Conservation (phyloP, 257 asterid genomes). For the Petunia axillaris region DNA sequence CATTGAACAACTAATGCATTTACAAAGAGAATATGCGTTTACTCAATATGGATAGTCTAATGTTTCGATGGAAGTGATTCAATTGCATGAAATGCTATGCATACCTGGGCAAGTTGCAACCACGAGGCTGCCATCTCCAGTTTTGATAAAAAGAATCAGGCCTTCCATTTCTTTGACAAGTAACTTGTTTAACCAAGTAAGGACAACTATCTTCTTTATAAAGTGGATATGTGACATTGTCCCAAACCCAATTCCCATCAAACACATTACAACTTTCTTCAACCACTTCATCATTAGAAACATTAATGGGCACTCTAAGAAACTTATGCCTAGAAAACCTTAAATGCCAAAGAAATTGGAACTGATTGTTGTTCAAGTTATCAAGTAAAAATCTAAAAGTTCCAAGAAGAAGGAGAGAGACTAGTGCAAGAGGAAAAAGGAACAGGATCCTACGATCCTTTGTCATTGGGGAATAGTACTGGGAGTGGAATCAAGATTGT, state of each 20-base stretch:
- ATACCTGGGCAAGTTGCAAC: conserved; percentile 84
- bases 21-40: too few relatives aligned
- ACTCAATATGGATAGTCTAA: too few relatives aligned
- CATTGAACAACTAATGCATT: too few relatives aligned
- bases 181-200: conserved; percentile 75
- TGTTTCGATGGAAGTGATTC: too few relatives aligned
- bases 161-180: conserved; percentile 80
- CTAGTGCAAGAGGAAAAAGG: conserved; percentile 63
- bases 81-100: too few relatives aligned
- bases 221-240: conserved; percentile 64
- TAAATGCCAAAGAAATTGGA: conserved; percentile 33
- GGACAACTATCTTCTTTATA: conserved; percentile 73
- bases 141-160: conserved; percentile 79
- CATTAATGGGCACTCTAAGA: conserved; percentile 50
- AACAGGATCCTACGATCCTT: conserved; percentile 49
- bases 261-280: conserved; percentile 75
- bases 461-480: conserved; percentile 31
- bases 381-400: conserved; percentile 56
- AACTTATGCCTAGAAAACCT: conserved; percentile 29
- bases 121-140: conserved; percentile 90
- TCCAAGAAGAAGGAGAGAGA: conserved; percentile 61
- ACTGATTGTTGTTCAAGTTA: conserved; percentile 48
- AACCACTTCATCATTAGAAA: conserved; percentile 58
- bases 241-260: conserved; percentile 81
- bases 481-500: conserved; percentile 20